Percentiles rank a stretch among this genome's conserved stretches.
phyloP scores from a whole-genome alignment of 306 rosid species.

The Cicer bijugum region DNA sequence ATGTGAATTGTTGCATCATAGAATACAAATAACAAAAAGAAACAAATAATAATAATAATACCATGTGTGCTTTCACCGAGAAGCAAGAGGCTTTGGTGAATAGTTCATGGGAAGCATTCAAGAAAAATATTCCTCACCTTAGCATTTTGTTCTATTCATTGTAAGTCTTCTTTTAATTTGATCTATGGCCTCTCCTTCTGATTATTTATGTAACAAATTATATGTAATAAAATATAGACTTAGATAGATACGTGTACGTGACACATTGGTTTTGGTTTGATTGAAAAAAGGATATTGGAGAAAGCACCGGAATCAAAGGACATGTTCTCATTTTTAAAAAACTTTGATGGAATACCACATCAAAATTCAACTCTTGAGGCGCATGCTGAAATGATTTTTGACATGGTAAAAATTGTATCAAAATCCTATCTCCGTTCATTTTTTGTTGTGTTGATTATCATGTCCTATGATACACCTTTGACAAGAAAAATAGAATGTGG shows the following conservation, averaged over 20 bases:
- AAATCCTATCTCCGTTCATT: too few relatives aligned
- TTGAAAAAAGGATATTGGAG: slow-evolving; percentile 46
- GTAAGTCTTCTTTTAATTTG: slow-evolving; percentile 24
- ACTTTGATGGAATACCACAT: slow-evolving; percentile 39
- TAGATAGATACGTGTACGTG: not conserved
- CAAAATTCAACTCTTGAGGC: slow-evolving; percentile 40
- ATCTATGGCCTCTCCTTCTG: not conserved
- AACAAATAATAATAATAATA: not conserved
- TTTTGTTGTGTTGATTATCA: not conserved
- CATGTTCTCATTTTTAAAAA: slow-evolving; percentile 46
- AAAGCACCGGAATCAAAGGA: slow-evolving; percentile 41
- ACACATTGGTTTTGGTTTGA: not conserved
- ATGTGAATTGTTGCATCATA: not conserved
- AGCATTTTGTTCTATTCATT: slow-evolving; percentile 40
- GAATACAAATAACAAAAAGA: not conserved
- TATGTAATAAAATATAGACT: not conserved
- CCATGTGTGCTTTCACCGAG: slow-evolving; percentile 34
- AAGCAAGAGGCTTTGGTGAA: slow-evolving; percentile 45
- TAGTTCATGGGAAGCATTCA: slow-evolving; percentile 41
- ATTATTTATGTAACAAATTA: too few relatives aligned
- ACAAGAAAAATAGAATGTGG: too few relatives aligned
- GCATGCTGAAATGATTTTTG: slow-evolving; percentile 45
- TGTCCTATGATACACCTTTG: not conserved
- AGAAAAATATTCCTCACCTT: slow-evolving; percentile 37
- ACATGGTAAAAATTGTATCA: slow-evolving; percentile 35